Percentiles rank a stretch among this genome's conserved stretches.
phyloP scores from a whole-genome alignment of 768 basidiomycete species.

The Mrakia blollopis region DNA sequence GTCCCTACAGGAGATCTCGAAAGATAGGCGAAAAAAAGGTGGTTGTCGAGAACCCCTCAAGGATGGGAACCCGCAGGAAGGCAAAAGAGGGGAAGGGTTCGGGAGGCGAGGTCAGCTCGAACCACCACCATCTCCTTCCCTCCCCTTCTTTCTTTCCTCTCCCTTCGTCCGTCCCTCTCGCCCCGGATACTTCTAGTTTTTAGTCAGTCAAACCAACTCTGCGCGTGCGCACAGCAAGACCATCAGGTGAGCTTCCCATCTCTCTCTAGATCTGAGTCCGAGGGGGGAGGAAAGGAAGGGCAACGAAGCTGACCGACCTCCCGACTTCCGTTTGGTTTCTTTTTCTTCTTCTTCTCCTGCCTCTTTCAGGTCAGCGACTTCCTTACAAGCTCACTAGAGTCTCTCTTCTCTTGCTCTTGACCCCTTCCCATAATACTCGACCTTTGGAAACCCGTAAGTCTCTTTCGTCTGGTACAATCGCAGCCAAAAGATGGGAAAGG shows the following conservation, averaged over 20 bases:
- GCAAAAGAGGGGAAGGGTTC: too few species aligned
- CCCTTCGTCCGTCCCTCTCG: conserved; percentile 29
- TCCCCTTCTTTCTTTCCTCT: conserved; percentile 26
- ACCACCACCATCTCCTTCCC: not conserved
- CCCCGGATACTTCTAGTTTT: conserved; percentile 20
- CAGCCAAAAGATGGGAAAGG: not conserved
- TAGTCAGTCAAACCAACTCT: conserved; percentile 13
- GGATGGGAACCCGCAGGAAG: too few species aligned
- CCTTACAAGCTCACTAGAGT: conserved; percentile 17
- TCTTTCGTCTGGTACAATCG: not conserved
- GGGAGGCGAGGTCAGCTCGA: not conserved
- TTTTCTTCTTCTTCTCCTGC: not conserved
- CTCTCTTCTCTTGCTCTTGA: not conserved
- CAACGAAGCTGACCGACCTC: conserved; percentile 15
- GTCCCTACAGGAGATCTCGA: too few species aligned
- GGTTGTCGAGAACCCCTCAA: too few species aligned
- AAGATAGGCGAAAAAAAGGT: too few species aligned
- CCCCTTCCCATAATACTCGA: not conserved
- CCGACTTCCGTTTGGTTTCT: conserved; percentile 23
- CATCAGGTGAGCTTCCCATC: conserved; percentile 24
- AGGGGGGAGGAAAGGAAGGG: not conserved
- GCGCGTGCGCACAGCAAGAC: conserved; percentile 19
- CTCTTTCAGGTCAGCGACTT: conserved; percentile 21
- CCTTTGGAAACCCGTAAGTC: not conserved
- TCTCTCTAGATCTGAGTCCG: too few species aligned